Conservation (phyloP, 2,329 filamentous ascomycete genomes). For the Arachnomyces sp. region DNA sequence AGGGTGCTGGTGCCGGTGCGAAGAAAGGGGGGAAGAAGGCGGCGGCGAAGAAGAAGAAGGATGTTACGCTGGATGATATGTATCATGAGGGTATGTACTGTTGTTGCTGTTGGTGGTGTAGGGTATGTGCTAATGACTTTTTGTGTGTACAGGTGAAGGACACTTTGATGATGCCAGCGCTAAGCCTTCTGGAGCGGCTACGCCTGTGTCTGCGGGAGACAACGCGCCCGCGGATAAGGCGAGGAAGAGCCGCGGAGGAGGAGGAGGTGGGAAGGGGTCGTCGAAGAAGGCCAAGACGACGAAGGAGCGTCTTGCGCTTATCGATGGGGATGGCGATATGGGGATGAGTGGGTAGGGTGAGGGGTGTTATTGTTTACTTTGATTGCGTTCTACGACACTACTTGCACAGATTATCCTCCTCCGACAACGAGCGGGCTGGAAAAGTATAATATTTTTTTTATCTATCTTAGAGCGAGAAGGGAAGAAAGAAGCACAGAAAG, state of each 20-base stretch:
- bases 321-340: conserved; percentile 37
- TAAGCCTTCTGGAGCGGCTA: conserved; percentile 78
- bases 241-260: conserved; percentile 44
- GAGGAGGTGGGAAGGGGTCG: conserved; percentile 42
- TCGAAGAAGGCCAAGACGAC: conserved; percentile 55
- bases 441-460: no score
- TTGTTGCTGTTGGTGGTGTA: conserved; percentile 10
- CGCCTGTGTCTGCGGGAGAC: conserved; percentile 56
- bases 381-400: no score
- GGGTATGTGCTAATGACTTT: conserved; percentile 10
- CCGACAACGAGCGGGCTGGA: background rate
- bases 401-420: no score
- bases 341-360: conserved; percentile 14
- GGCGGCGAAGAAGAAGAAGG: conserved; percentile 49
- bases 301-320: conserved; percentile 35
- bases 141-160: conserved; percentile 65
- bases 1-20: conserved; percentile 48
- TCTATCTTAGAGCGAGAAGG: no score
- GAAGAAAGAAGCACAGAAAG: no score
- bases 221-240: conserved; percentile 31
- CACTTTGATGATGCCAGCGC: conserved; percentile 82
- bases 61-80: conserved; percentile 80
- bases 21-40: conserved; percentile 54
- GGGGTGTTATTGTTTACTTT: background rate
- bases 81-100: conserved; percentile 89